Evolutionary conservation across 2,329 filamentous ascomycete genomes (phyloP).

Genomic region (Botrytis hyacinthi): DNA sequence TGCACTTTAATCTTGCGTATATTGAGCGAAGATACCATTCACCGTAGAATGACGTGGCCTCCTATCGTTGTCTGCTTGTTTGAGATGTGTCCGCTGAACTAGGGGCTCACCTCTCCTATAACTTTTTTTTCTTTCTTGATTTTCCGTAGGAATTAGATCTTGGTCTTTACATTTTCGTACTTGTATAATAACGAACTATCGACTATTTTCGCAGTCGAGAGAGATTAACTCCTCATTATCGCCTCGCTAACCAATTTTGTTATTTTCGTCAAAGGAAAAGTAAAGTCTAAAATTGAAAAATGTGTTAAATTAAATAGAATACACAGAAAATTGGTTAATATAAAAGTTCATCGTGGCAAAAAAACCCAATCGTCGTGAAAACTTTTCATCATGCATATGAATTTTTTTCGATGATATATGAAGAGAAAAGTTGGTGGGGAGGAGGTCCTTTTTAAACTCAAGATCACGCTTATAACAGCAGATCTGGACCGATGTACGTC

Average conservation of each 20-base stretch:
- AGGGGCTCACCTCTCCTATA: not conserved
- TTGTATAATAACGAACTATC: not conserved
- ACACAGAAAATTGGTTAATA: rapidly evolving
- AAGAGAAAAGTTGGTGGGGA: not conserved
- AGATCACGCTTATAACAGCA: rapidly evolving
- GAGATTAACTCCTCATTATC: not conserved
- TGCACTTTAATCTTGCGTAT: not conserved
- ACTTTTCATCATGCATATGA: no score
- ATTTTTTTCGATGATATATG: not conserved
- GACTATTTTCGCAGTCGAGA: not conserved
- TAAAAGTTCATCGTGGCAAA: not conserved
- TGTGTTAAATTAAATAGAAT: not conserved
- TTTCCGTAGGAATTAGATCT: not conserved
- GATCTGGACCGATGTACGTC: not conserved
- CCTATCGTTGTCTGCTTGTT: not conserved
- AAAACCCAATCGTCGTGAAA: not conserved
- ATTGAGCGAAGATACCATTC: not conserved
- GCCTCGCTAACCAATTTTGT: not conserved
- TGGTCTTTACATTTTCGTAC: not conserved
- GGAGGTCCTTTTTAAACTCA: not conserved
- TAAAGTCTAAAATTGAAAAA: not conserved
- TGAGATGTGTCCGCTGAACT: not conserved
- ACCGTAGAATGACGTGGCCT: not conserved
- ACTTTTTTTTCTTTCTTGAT: not conserved
- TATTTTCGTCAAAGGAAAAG: not conserved